phyloP scores from a whole-genome alignment of 345 rosid species.

The Raphanus sativus region DNA sequence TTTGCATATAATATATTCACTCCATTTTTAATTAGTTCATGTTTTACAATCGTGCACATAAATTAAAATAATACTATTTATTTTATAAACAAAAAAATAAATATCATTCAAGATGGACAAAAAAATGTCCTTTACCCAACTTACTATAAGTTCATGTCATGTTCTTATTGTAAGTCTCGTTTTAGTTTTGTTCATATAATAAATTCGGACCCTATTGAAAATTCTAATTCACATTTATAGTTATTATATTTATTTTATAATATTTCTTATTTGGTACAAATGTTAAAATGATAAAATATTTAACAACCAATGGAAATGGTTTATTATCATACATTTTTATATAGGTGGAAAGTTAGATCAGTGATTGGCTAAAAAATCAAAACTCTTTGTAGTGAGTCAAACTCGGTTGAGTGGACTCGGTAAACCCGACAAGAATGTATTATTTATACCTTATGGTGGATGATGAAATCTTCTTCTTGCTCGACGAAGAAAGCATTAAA shows the following conservation, averaged over 20 bases:
- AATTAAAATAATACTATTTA: background rate
- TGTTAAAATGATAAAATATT: background rate
- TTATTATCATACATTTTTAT: background rate
- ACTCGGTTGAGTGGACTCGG: background rate
- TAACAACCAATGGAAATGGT: background rate
- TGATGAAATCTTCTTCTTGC: conserved; percentile 90
- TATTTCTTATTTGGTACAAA: no score
- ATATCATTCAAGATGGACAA: background rate
- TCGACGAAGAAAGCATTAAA: conserved; percentile 81
- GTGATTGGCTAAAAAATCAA: background rate
- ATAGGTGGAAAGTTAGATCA: background rate
- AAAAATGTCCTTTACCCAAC: background rate
- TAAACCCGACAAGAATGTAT: background rate
- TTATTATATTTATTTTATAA: background rate
- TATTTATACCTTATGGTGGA: conserved; percentile 55
- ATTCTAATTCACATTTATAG: background rate
- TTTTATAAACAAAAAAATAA: background rate
- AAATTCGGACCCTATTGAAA: background rate
- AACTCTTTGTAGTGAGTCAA: background rate
- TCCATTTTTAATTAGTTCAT: background rate
- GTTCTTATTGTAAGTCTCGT: background rate
- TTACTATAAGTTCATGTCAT: background rate
- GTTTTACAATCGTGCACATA: background rate
- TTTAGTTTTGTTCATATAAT: background rate
- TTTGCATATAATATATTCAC: background rate